Conservation (phyloP, 352 stramenopile genomes). For the Phytophthora sp. region DNA sequence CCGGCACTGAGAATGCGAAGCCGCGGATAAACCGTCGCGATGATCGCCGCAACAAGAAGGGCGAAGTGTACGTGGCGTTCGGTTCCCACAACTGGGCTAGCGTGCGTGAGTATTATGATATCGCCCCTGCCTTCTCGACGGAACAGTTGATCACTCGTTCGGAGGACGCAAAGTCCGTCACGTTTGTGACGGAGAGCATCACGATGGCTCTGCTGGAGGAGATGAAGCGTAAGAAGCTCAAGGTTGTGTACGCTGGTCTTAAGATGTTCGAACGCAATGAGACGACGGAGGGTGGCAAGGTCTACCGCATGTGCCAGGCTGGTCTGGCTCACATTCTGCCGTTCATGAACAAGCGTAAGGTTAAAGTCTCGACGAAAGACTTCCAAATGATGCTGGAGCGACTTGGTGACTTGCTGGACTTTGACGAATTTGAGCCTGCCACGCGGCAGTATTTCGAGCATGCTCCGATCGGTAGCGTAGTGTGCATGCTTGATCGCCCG, state of each 20-base stretch:
- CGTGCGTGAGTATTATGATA: conserved; percentile 81
- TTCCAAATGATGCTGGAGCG: conserved; percentile 89
- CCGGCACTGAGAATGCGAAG: conserved; percentile 31
- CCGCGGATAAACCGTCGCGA: conserved; percentile 45
- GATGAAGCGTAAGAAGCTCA: conserved; percentile 88
- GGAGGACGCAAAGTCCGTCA: conserved; percentile 86
- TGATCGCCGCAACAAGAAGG: conserved; percentile 60
- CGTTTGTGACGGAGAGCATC: conserved; percentile 87
- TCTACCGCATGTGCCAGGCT: conserved; percentile 91
- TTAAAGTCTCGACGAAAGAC: conserved; percentile 64
- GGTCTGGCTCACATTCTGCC: conserved; percentile 86
- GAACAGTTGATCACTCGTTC: conserved; percentile 89
- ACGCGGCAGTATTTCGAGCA: conserved; percentile 59
- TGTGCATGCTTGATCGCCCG: conserved; percentile 72
- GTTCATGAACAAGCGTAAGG: conserved; percentile 77
- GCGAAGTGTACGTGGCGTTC: conserved; percentile 83
- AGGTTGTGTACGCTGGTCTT: conserved; percentile 92
- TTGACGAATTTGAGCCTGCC: conserved; percentile 75
- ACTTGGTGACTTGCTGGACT: conserved; percentile 83
- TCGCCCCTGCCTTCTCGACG: conserved; percentile 69
- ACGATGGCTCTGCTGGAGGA: conserved; percentile 78
- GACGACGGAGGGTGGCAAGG: conserved; percentile 61
- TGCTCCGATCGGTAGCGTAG: conserved; percentile 75
- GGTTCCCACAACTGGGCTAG: conserved; percentile 57
- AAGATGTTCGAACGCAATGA: conserved; percentile 94